phyloP scores from a whole-genome alignment of 2,329 filamentous ascomycete species.

The Elsinoe fawcettii region DNA sequence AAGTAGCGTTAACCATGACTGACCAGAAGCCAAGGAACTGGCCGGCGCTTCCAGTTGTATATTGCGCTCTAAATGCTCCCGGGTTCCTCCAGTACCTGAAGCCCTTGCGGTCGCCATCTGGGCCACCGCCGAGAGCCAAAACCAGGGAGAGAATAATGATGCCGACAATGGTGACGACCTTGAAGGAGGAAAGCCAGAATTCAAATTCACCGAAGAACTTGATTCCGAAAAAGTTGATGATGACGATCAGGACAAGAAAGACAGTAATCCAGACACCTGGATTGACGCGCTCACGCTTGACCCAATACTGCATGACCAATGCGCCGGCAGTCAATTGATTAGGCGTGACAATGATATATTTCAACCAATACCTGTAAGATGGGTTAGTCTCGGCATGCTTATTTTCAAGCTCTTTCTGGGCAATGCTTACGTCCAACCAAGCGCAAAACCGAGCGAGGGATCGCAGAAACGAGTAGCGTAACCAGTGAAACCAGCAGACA shows the following conservation, averaged over 20 bases:
- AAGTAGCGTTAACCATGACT: constrained; percentile 58
- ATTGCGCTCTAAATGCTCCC: constrained; percentile 38
- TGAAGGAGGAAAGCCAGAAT: constrained; percentile 42
- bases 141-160: constrained; percentile 39
- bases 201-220: constrained; percentile 42
- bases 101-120: constrained; percentile 33
- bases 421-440: constrained; percentile 50
- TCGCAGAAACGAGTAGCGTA: constrained; percentile 75
- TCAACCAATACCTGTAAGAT: constrained; percentile 49
- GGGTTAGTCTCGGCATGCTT: constrained; percentile 23
- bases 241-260: constrained; percentile 37
- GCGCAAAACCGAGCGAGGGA: constrained; percentile 69
- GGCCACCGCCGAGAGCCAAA: constrained; percentile 37
- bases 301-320: constrained; percentile 72
- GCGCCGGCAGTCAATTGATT: constrained; percentile 78
- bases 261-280: constrained; percentile 71
- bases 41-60: constrained; percentile 29
- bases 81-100: constrained; percentile 40
- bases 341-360: constrained; percentile 76
- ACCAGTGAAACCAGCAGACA: constrained; percentile 71
- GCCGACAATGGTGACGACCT: constrained; percentile 40
- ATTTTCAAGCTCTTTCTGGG: constrained; percentile 22
- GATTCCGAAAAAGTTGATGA: constrained; percentile 27
- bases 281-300: constrained; percentile 57
- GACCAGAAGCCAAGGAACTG: constrained; percentile 39